phyloP scores from a whole-genome alignment of 495 filamentous ascomycete species.

The Aspergillus indologenus region DNA sequence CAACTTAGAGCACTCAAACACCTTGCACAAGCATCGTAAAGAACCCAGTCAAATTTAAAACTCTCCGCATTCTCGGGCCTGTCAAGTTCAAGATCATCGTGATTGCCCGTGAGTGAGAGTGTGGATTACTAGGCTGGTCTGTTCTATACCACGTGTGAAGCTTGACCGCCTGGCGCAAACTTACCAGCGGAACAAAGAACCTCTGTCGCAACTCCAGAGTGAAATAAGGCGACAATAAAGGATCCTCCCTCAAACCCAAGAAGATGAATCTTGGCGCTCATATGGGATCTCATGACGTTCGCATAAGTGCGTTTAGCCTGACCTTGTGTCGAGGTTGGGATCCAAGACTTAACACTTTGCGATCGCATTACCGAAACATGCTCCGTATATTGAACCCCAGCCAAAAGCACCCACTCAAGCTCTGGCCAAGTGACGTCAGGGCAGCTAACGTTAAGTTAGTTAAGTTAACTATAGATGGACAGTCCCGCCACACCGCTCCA shows the following conservation, averaged over 20 bases:
- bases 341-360: neutral
- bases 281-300: too few relatives aligned
- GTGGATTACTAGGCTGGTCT: conserved; percentile 22
- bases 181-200: neutral
- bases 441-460: too few relatives aligned
- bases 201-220: too few relatives aligned
- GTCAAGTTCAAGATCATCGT: neutral
- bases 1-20: neutral
- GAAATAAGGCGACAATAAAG: too few relatives aligned
- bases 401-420: neutral
- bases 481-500: conserved; percentile 8
- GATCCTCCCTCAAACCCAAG: neutral
- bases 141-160: conserved; percentile 34
- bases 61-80: neutral
- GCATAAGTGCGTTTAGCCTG: neutral
- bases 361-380: too few relatives aligned
- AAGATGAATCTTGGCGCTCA: neutral
- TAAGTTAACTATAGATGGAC: neutral
- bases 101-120: conserved; percentile 2
- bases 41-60: neutral
- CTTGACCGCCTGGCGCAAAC: conserved; percentile 24
- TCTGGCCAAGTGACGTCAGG: conserved; percentile 15
- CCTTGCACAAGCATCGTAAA: neutral
- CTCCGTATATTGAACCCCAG: neutral
- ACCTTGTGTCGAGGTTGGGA: neutral